These are phyloP conservation scores for Mycena maculata DNA, from an alignment of 768 basidiomycete species.

Conservation along the genomic window DNA sequence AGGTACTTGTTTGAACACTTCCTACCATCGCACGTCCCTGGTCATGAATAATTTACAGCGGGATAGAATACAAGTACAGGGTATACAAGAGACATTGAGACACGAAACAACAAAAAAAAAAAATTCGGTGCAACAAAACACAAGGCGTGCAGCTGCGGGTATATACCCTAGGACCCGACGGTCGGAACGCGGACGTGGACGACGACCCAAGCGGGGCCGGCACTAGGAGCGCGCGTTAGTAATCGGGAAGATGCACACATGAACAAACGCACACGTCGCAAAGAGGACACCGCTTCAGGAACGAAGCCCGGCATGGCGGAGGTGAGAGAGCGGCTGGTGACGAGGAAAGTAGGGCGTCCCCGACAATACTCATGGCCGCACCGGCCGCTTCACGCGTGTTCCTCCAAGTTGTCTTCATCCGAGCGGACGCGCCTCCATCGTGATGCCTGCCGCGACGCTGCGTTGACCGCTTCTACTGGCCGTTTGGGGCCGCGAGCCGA, in stretches of 20 bases:
- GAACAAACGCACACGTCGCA: constrained; percentile 5
- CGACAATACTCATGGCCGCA: not conserved
- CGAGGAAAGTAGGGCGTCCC: too few relatives aligned
- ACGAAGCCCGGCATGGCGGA: not conserved
- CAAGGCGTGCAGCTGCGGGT: too few relatives aligned
- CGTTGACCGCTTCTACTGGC: not conserved
- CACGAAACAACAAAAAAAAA: not conserved
- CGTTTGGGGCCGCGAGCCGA: not conserved
- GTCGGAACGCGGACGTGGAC: not conserved
- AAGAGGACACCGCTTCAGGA: not conserved
- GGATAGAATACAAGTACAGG: not conserved
- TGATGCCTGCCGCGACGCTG: not conserved
- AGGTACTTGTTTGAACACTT: too few relatives aligned
- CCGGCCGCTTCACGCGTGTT: not conserved
- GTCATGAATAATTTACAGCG: too few relatives aligned
- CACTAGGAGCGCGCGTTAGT: not conserved
- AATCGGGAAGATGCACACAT: not conserved
- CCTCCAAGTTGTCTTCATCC: not conserved
- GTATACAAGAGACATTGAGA: too few relatives aligned
- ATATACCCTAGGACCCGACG: not conserved
- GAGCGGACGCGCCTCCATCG: too few relatives aligned
- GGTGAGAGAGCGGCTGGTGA: constrained; percentile 9
- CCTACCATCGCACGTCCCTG: too few relatives aligned
- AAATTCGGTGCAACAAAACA: not conserved
- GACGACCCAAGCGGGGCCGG: constrained; percentile 5